Percentiles rank a stretch among this genome's conserved stretches.
Evolutionary conservation across 805 yeast species (phyloP).

Genomic region (Wickerhamiella vanderwaltii): DNA sequence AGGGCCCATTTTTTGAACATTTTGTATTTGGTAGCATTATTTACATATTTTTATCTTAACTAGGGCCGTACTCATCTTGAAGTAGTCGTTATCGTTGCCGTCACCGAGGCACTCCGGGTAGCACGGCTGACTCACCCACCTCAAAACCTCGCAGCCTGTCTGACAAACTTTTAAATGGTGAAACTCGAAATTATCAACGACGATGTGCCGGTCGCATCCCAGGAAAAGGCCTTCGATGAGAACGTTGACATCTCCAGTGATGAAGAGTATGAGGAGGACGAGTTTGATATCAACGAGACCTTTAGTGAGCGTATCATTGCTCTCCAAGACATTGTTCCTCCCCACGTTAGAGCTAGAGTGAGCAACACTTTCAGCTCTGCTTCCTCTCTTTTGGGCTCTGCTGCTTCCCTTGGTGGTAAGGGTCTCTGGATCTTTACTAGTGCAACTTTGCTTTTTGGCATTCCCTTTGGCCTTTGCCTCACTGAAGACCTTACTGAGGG

Average conservation of each 20-base stretch:
- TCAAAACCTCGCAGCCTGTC: background rate
- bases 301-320: slow-evolving; percentile 79
- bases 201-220: slow-evolving; percentile 30
- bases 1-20: too few species aligned
- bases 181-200: slow-evolving; percentile 63
- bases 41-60: too few species aligned
- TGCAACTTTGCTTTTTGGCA: slow-evolving; percentile 74
- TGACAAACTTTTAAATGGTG: slow-evolving; percentile 40
- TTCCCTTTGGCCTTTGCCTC: slow-evolving; percentile 81
- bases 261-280: slow-evolving; percentile 50
- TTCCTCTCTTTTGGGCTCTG: slow-evolving; percentile 32
- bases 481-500: slow-evolving; percentile 84
- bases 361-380: slow-evolving; percentile 26
- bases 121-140: too few species aligned
- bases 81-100: too few species aligned
- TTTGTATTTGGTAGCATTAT: too few species aligned
- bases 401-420: slow-evolving; percentile 53
- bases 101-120: too few species aligned
- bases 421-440: slow-evolving; percentile 80
- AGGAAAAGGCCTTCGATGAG: slow-evolving; percentile 23
- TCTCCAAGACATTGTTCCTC: slow-evolving; percentile 82
- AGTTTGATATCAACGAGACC: slow-evolving; percentile 69
- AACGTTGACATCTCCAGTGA: slow-evolving; percentile 38
- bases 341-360: slow-evolving; percentile 57
- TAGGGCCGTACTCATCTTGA: too few species aligned